A percentile compares a stretch with the other conserved stretches of the same genome.
Evolutionary conservation across 345 rosid species (phyloP).

Genomic region (Euphorbia tirucalli): DNA sequence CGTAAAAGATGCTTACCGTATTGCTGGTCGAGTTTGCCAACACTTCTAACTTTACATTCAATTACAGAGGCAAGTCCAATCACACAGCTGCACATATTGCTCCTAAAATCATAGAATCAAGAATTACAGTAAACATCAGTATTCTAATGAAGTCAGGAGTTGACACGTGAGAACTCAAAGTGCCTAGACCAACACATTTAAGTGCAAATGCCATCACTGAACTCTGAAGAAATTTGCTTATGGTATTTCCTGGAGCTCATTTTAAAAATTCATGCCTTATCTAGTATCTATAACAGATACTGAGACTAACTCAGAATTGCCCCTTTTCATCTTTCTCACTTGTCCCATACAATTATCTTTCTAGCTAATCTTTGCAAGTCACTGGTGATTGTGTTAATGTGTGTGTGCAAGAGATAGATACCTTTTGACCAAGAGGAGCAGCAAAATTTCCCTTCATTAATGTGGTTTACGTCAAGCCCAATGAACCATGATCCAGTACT

Average conservation of each 20-base stretch:
- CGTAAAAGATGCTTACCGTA: conserved; percentile 11
- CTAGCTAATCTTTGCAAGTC: neutral
- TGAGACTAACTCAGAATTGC: neutral
- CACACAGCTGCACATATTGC: conserved; percentile 42
- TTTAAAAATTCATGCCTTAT: neutral
- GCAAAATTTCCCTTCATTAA: conserved; percentile 69
- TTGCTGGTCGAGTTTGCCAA: neutral
- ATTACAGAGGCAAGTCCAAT: conserved; percentile 16
- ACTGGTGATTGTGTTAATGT: neutral
- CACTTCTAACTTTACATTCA: neutral
- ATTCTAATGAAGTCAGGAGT: neutral
- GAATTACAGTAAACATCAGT: neutral
- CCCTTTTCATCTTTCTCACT: too few species aligned
- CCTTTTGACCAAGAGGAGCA: conserved; percentile 80
- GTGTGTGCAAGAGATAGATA: conserved; percentile 17
- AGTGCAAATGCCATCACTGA: neutral
- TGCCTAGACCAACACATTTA: neutral
- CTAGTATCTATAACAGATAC: neutral
- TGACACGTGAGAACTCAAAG: neutral
- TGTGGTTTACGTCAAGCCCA: conserved; percentile 48
- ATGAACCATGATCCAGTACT: conserved; percentile 81
- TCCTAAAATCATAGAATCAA: conserved; percentile 21
- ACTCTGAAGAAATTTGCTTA: neutral
- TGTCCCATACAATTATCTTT: too few species aligned
- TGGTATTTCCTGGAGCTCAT: neutral